Evolutionary conservation across 1,284 basidiomycete genomes (phyloP).

Genomic region (Trichosporon ovoides): DNA sequence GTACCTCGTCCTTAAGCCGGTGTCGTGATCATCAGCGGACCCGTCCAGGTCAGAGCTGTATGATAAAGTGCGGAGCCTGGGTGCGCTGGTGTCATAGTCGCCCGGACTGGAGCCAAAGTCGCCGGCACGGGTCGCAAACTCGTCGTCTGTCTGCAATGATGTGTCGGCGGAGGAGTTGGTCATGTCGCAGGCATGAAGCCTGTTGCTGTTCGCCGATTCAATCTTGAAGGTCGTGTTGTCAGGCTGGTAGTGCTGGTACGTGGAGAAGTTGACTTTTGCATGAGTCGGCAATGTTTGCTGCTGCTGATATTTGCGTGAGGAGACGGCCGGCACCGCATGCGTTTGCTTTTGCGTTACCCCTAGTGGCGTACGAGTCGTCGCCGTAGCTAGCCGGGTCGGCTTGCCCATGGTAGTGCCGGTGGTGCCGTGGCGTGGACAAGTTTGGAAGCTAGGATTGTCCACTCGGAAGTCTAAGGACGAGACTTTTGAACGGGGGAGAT

Average conservation of each 20-base stretch:
- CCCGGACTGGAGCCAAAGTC: background rate
- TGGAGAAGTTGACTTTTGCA: background rate
- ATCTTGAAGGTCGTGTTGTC: background rate
- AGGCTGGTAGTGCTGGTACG: background rate
- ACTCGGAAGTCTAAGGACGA: background rate
- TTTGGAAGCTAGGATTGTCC: background rate
- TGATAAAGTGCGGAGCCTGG: conserved; percentile 28
- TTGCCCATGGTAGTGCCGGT: conserved; percentile 1
- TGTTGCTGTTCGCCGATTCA: background rate
- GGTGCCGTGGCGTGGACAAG: background rate
- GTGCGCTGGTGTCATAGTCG: background rate
- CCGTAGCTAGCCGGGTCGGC: background rate
- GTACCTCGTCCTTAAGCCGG: background rate
- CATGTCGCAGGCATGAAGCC: background rate
- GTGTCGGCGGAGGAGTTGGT: background rate
- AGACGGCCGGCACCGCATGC: background rate
- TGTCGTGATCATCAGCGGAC: background rate
- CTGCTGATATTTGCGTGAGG: background rate
- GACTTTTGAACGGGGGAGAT: too few relatives aligned
- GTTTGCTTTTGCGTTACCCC: background rate
- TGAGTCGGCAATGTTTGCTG: background rate
- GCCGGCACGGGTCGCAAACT: background rate
- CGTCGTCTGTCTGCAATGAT: background rate
- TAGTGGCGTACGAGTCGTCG: background rate
- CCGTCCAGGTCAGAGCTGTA: conserved; percentile 16